Base-by-base conservation (phyloP, 75 land plant species). In the Adiantum capillusveneris region DNA sequence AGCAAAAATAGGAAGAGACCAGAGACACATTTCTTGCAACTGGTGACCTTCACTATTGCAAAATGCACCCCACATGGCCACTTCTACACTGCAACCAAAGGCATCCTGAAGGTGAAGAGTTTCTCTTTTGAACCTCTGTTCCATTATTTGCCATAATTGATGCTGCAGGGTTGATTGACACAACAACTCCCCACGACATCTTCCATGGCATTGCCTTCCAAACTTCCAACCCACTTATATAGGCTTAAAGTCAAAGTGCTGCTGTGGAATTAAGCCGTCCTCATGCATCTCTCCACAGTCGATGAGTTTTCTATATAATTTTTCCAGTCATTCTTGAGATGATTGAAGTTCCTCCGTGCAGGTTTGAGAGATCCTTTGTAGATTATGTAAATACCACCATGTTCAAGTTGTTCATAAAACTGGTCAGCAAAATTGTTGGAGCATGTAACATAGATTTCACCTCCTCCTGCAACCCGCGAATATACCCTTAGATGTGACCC, bases 311-410 rank as follows among this genome's bases (percentile, higher is more conserved):
- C 99, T 68, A 95, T 56, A 53, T 81, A 70, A 56, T 90, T 81
- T 44, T 95, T 97, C 96, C 96, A 95, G 13, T 86, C 88, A 75
- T 90, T 86, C 53, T 86, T 95, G 49, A 90, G 64, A 74, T 95
- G 96, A 51, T 90, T 95, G 65, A 73, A 90, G 29, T 73, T 81
- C 78, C 86, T 90, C 77, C 82, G 84, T 41, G 97, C 99, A 42
- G 96, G 87, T 70, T 86, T 90, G 34, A 95, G 68, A 69, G 75
- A 74, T 60, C 92, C 99, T 58, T 90, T 95, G 25, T 88, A 85
- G 50, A 94, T 73, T 72, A 86, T 12, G 55, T 94, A 94, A 0
- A 94, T 87, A 74, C 61, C 85, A 7, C 96, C 96, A 48, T 71
- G 76, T 53, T 86, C 85, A 29, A 88, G 64, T 25, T 59, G 56